phyloP scores from a whole-genome alignment of 768 basidiomycete species.

The Lepiota brunneoincarnata region DNA sequence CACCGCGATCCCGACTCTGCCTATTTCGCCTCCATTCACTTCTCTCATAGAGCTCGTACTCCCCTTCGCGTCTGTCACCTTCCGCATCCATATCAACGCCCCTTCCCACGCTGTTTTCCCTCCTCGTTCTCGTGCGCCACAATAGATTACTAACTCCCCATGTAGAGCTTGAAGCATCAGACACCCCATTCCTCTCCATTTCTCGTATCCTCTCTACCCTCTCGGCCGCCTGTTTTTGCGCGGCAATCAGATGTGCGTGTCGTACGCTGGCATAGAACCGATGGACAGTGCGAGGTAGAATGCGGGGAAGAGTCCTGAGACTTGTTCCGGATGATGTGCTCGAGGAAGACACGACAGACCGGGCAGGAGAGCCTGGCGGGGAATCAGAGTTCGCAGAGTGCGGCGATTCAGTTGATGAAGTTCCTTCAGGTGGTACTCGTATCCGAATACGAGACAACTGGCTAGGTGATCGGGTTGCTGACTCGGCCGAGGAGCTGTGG shows the following conservation, averaged over 20 bases:
- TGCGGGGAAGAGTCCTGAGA: conserved; percentile 28
- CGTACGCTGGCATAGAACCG: conserved; percentile 60
- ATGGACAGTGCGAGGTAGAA: conserved; percentile 41
- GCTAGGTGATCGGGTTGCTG: background rate
- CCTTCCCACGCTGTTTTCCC: conserved; percentile 13
- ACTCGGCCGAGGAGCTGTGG: conserved; percentile 4
- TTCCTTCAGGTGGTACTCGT: conserved; percentile 2
- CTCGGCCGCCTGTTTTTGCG: conserved; percentile 68
- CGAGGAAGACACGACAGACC: conserved; percentile 10
- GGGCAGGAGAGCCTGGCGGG: conserved; percentile 5
- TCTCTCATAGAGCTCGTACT: conserved; percentile 17
- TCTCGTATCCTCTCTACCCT: conserved; percentile 64
- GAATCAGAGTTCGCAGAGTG: background rate
- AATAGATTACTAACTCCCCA: conserved; percentile 14
- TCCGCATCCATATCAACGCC: background rate
- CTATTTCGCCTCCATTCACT: conserved; percentile 1
- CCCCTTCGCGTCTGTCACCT: conserved; percentile 23
- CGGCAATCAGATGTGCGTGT: conserved; percentile 69
- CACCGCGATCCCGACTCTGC: background rate
- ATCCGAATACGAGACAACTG: conserved; percentile 5
- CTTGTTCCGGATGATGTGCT: conserved; percentile 16
- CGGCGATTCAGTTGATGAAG: background rate
- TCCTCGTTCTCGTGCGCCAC: conserved; percentile 15
- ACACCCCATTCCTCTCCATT: conserved; percentile 40
- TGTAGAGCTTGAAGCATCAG: conserved; percentile 6